Conservation (phyloP, 2,329 filamentous ascomycete genomes). For the Trichoderma arundinaceum region DNA sequence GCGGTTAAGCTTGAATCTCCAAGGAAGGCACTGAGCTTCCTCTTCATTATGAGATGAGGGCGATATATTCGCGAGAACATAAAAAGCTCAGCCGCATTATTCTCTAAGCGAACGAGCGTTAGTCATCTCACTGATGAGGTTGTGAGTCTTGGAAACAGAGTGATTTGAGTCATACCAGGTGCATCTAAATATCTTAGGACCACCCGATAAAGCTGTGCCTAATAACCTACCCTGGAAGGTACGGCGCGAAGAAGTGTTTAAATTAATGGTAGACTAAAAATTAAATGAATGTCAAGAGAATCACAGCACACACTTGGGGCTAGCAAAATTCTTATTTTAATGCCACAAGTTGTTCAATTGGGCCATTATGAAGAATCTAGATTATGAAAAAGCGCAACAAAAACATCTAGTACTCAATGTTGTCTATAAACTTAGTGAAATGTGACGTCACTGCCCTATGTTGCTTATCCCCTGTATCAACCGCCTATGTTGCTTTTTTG, state of each 20-base stretch:
- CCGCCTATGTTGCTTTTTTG: too few species aligned
- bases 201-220: constrained; percentile 4
- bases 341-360: too few species aligned
- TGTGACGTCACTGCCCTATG: background rate
- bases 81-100: constrained; percentile 13
- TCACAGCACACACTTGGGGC: too few species aligned
- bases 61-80: constrained; percentile 38
- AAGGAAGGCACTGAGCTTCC: constrained; percentile 42
- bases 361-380: too few species aligned
- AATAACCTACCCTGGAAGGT: background rate
- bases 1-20: constrained; percentile 33
- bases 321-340: too few species aligned
- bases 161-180: constrained; percentile 15
- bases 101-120: background rate
- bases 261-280: too few species aligned
- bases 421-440: background rate
- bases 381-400: too few species aligned
- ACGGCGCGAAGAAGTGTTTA: background rate
- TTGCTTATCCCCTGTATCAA: too few species aligned
- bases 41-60: constrained; percentile 43
- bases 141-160: background rate
- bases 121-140: background rate
- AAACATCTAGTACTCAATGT: background rate
- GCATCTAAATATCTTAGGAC: background rate
- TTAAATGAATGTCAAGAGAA: too few species aligned